These are phyloP conservation scores for Pleurotus salmoneostramineus DNA, from an alignment of 768 basidiomycete genomes.

Conservation along the genomic window DNA sequence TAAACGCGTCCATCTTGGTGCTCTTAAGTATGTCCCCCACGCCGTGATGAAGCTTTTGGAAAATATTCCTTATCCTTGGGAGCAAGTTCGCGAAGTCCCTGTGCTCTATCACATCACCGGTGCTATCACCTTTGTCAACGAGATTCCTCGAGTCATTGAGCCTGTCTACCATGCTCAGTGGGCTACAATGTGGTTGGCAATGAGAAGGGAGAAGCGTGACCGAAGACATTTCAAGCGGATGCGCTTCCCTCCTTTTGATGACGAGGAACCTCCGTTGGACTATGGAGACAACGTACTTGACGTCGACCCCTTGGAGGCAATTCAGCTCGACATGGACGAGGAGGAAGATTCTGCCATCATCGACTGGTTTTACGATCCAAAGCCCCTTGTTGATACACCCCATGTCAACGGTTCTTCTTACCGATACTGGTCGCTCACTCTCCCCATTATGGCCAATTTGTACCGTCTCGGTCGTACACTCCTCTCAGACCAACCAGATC, in stretches of 20 bases:
- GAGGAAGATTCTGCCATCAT: constrained; percentile 89
- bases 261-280: constrained; percentile 97
- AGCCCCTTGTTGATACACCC: constrained; percentile 88
- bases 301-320: constrained; percentile 96
- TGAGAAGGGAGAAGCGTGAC: constrained; percentile 98
- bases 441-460: constrained; percentile 96
- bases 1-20: constrained; percentile 98
- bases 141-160: constrained; percentile 94
- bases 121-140: constrained; percentile 99
- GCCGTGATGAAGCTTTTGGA: constrained; percentile 99
- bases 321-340: constrained; percentile 91
- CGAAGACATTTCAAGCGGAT: constrained; percentile 99
- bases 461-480: constrained; percentile 94
- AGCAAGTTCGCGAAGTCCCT: constrained; percentile 98
- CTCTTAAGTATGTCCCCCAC: constrained; percentile 97
- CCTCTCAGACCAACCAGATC: constrained; percentile 89
- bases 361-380: constrained; percentile 99
- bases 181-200: constrained; percentile 99
- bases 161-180: constrained; percentile 99
- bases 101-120: constrained; percentile 99
- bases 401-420: constrained; percentile 92
- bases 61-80: constrained; percentile 97
- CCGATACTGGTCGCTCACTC: constrained; percentile 85
- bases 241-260: constrained; percentile 99
- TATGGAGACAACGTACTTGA: constrained; percentile 99